These are phyloP conservation scores for Aotearoamyces nothofagi DNA, from an alignment of 2,329 filamentous ascomycete genomes.

Conservation along the genomic window DNA sequence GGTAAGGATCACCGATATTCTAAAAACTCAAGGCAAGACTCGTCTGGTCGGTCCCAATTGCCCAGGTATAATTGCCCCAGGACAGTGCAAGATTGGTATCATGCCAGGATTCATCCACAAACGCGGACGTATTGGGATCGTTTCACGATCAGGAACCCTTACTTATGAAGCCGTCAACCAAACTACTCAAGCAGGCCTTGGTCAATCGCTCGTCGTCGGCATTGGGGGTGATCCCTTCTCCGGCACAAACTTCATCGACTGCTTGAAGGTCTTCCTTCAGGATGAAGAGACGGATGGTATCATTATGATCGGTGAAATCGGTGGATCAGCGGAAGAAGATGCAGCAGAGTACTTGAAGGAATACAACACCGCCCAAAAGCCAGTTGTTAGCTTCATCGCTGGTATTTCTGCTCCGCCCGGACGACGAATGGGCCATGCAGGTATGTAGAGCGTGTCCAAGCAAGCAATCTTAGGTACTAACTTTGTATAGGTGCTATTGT, in stretches of 20 bases:
- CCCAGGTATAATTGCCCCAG: slow-evolving; percentile 86
- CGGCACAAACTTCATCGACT: slow-evolving; percentile 99
- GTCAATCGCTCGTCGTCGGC: slow-evolving; percentile 94
- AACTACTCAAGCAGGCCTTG: slow-evolving; percentile 90
- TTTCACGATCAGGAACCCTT: slow-evolving; percentile 92
- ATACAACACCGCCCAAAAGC: slow-evolving; percentile 88
- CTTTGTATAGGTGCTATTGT: slow-evolving; percentile 58
- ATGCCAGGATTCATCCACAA: slow-evolving; percentile 99
- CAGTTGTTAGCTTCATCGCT: slow-evolving; percentile 94
- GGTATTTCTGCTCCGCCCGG: slow-evolving; percentile 95
- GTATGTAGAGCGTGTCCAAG: slow-evolving; percentile 25
- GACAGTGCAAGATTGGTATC: slow-evolving; percentile 99
- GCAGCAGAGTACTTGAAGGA: slow-evolving; percentile 89
- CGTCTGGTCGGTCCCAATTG: slow-evolving; percentile 95
- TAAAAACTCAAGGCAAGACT: slow-evolving; percentile 96
- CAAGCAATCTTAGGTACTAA: slow-evolving; percentile 7
- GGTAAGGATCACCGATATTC: slow-evolving; percentile 95
- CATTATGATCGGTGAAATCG: slow-evolving; percentile 99
- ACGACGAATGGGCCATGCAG: slow-evolving; percentile 95
- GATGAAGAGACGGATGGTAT: slow-evolving; percentile 96
- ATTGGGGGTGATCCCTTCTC: slow-evolving; percentile 98
- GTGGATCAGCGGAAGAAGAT: slow-evolving; percentile 93
- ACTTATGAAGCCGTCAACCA: slow-evolving; percentile 99
- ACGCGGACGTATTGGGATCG: slow-evolving; percentile 95
- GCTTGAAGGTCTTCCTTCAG: slow-evolving; percentile 89